phyloP scores from a whole-genome alignment of 2,329 filamentous ascomycete genomes.

The Cercospora zeae-maydis region DNA sequence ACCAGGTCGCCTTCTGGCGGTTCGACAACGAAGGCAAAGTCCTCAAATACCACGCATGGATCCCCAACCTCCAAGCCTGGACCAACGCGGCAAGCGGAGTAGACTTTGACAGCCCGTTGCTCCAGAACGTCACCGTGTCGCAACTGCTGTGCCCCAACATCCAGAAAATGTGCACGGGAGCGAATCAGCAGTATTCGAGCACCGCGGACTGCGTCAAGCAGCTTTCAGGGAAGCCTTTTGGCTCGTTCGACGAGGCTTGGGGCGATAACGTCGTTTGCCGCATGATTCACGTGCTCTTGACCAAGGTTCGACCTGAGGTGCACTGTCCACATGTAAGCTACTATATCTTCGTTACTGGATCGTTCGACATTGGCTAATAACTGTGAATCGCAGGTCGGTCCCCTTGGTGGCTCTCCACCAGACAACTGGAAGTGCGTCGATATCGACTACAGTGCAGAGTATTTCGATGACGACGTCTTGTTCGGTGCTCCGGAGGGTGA shows the following conservation, averaged over 20 bases:
- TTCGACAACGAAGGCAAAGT: constrained; percentile 47
- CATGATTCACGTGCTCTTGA: constrained; percentile 42
- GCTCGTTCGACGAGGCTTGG: constrained; percentile 44
- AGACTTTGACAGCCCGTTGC: constrained; percentile 28
- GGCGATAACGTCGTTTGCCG: constrained; percentile 46
- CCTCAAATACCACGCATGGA: constrained; percentile 45
- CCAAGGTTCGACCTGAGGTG: constrained; percentile 28
- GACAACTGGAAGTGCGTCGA: constrained; percentile 31
- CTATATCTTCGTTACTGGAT: no score
- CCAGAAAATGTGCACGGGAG: constrained; percentile 38
- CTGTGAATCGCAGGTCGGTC: background rate
- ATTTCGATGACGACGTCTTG: constrained; percentile 29
- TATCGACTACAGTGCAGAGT: constrained; percentile 28
- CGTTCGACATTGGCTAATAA: background rate
- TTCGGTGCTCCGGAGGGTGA: constrained; percentile 21
- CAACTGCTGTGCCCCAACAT: constrained; percentile 39
- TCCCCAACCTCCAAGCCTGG: constrained; percentile 43
- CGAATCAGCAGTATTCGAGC: constrained; percentile 39
- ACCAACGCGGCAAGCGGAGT: constrained; percentile 29
- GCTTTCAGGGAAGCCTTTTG: constrained; percentile 38
- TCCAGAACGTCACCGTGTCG: constrained; percentile 33
- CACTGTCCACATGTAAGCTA: constrained; percentile 32
- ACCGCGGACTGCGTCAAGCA: constrained; percentile 34
- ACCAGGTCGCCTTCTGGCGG: constrained; percentile 45
- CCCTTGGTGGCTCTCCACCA: constrained; percentile 2